phyloP scores from a whole-genome alignment of 345 rosid genomes.

The Citrus trifoliata region DNA sequence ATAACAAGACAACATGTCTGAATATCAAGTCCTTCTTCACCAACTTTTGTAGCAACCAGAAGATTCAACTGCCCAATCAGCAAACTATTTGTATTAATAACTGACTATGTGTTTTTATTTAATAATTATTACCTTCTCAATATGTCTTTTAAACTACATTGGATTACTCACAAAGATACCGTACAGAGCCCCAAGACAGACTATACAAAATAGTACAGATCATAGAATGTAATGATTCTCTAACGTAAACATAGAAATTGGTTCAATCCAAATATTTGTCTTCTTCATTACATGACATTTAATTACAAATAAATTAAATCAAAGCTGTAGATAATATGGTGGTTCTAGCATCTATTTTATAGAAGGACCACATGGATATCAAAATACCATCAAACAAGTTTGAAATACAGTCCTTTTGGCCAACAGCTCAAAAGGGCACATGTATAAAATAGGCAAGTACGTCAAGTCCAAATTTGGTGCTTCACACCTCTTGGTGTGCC shows the following conservation, averaged over 20 bases:
- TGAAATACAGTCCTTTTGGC: neutral
- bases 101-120: neutral
- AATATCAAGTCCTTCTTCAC: slow-evolving; percentile 98
- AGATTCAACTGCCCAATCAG: slow-evolving; percentile 75
- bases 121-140: neutral
- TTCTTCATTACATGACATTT: neutral
- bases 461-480: neutral
- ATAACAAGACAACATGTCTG: slow-evolving; percentile 97
- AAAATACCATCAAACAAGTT: neutral
- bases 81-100: neutral
- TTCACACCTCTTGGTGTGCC: neutral
- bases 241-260: neutral
- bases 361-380: neutral
- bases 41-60: slow-evolving; percentile 92
- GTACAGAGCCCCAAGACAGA: neutral
- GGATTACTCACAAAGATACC: neutral
- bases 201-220: neutral
- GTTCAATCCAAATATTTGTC: neutral
- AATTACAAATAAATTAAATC: neutral
- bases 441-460: neutral
- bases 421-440: neutral
- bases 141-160: neutral
- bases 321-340: neutral
- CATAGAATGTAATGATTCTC: neutral
- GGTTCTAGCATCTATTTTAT: neutral